Percentiles rank a stretch among this genome's conserved stretches.
Conservation (phyloP, 2,329 filamentous ascomycete species). For the Neocatenulostroma microsporum region DNA sequence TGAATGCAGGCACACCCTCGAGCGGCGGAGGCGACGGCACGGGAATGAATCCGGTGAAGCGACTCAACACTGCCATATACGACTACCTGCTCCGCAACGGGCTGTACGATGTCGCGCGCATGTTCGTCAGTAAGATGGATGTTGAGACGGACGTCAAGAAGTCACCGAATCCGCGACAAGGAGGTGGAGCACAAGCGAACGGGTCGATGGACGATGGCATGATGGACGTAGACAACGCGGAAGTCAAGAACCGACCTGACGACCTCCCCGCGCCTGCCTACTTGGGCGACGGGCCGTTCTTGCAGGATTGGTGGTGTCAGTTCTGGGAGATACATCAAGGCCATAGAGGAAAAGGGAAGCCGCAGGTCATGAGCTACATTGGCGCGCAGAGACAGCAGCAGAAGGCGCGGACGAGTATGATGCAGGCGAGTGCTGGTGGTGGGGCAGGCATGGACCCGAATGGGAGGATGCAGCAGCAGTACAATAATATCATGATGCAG, state of each 20-base stretch:
- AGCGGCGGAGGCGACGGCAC: conserved; percentile 15
- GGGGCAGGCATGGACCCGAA: conserved; percentile 46
- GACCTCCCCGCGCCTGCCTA: conserved; percentile 72
- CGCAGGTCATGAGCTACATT: conserved; percentile 21
- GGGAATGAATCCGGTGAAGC: conserved; percentile 21
- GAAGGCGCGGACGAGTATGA: conserved; percentile 53
- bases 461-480: conserved; percentile 40
- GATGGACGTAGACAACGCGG: conserved; percentile 81
- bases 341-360: conserved; percentile 53
- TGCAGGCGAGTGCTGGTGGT: conserved; percentile 5
- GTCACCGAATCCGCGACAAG: conserved; percentile 49
- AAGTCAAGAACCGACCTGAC: conserved; percentile 67
- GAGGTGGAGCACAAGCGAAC: conserved; percentile 51
- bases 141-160: conserved; percentile 47
- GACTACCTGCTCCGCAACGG: conserved; percentile 82
- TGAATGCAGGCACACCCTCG: conserved; percentile 24
- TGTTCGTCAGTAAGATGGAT: conserved; percentile 49
- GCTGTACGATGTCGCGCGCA: conserved; percentile 75
- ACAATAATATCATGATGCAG: conserved; percentile 35
- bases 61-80: conserved; percentile 81
- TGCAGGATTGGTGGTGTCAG: conserved; percentile 95
- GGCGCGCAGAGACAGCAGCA: conserved; percentile 65
- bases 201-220: conserved; percentile 59
- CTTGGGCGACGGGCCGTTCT: conserved; percentile 67
- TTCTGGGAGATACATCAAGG: conserved; percentile 96